phyloP scores from a whole-genome alignment of 2,329 filamentous ascomycete genomes.

The Diaporthe caulivora region DNA sequence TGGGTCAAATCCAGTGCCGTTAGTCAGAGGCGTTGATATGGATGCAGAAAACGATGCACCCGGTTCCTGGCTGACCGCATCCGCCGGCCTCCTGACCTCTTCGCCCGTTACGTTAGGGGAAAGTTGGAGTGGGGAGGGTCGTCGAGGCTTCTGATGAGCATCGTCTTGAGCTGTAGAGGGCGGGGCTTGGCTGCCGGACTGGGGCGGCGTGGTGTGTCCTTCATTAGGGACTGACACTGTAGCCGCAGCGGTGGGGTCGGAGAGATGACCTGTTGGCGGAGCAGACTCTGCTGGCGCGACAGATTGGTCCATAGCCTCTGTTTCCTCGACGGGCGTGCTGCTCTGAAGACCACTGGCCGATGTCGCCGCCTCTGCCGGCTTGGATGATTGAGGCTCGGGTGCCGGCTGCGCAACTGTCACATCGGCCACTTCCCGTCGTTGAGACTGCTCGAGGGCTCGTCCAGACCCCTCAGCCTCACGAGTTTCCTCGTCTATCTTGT shows the following conservation, averaged over 20 bases:
- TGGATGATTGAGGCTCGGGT: constrained; percentile 61
- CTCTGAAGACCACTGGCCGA: background rate
- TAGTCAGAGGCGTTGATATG: background rate
- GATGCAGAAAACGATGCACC: constrained; percentile 12
- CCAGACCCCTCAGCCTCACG: constrained; percentile 37
- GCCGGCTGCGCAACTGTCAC: constrained; percentile 48
- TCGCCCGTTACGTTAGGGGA: background rate
- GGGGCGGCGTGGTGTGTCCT: background rate
- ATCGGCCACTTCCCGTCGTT: constrained; percentile 21
- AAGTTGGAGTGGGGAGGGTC: constrained; percentile 10
- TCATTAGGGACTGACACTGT: background rate
- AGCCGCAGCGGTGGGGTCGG: background rate
- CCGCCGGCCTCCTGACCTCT: background rate
- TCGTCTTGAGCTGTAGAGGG: background rate
- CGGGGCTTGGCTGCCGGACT: background rate
- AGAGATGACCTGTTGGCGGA: background rate
- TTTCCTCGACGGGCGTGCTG: background rate
- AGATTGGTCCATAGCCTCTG: background rate
- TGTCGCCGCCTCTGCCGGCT: constrained; percentile 50
- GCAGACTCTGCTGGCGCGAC: background rate
- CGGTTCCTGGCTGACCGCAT: background rate
- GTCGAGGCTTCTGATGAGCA: constrained; percentile 4
- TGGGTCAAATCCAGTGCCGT: constrained; percentile 5
- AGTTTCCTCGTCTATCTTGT: constrained; percentile 49
- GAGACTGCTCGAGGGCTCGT: constrained; percentile 40